phyloP scores from a whole-genome alignment of 1,284 basidiomycete species.

The Pisolithus thermaeus region DNA sequence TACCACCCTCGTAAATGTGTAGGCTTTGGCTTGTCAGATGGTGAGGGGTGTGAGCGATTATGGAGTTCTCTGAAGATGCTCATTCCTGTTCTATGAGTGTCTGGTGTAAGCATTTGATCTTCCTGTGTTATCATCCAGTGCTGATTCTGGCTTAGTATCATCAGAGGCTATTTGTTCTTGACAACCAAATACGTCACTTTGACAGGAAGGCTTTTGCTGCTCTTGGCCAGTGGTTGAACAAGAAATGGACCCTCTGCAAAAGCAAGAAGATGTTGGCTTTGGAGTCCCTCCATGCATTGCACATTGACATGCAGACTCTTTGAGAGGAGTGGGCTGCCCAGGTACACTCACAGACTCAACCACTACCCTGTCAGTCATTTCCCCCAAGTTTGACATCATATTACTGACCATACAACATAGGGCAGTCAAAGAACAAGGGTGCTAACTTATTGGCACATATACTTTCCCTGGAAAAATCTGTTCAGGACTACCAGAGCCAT shows the following conservation, averaged over 20 bases:
- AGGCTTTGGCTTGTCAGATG: conserved; percentile 12
- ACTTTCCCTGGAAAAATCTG: conserved; percentile 6
- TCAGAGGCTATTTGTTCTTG: not conserved
- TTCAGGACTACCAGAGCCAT: conserved; percentile 2
- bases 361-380: not conserved
- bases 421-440: no score
- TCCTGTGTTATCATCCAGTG: not conserved
- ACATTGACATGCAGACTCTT: no score
- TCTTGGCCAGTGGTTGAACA: no score
- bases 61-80: conserved; percentile 25
- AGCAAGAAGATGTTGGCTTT: no score
- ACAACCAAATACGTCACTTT: not conserved
- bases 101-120: not conserved
- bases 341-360: not conserved
- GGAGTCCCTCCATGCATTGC: no score
- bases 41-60: conserved; percentile 32
- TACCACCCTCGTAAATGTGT: not conserved
- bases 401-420: not conserved
- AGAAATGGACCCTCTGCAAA: no score
- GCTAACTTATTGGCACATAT: not conserved
- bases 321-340: no score
- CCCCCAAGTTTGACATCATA: not conserved
- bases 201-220: no score
- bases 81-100: conserved; percentile 2
- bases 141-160: not conserved